Evolutionary conservation across 352 stramenopile species (phyloP).

Genomic region (Pythium plurisporium): DNA sequence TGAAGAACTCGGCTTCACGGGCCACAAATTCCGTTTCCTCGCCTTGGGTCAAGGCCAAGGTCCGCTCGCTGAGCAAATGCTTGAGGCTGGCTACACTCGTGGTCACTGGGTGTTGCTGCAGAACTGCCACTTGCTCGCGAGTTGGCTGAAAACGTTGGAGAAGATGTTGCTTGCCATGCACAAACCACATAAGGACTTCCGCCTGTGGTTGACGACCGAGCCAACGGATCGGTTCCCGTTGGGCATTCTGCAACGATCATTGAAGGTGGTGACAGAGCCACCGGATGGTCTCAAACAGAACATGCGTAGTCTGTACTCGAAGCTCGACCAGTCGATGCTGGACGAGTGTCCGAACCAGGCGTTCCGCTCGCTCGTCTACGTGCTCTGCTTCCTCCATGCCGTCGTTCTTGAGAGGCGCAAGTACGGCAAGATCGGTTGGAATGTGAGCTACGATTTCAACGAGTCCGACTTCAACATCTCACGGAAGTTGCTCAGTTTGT

Average conservation of each 20-base stretch:
- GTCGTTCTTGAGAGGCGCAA: constrained; percentile 94
- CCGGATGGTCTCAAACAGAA: constrained; percentile 96
- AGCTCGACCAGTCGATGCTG: constrained; percentile 87
- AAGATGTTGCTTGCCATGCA: constrained; percentile 90
- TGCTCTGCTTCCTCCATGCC: constrained; percentile 94
- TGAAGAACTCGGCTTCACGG: constrained; percentile 89
- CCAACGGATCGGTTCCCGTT: constrained; percentile 94
- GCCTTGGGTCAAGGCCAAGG: constrained; percentile 93
- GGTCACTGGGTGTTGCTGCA: constrained; percentile 92
- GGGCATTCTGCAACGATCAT: constrained; percentile 91
- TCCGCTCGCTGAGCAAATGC: constrained; percentile 91
- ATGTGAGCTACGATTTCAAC: constrained; percentile 97
- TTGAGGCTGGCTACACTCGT: constrained; percentile 84
- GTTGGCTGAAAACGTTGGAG: constrained; percentile 91
- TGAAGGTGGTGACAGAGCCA: constrained; percentile 96
- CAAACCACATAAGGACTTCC: constrained; percentile 93
- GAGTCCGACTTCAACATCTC: constrained; percentile 96
- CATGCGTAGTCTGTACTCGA: constrained; percentile 92
- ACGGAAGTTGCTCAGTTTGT: constrained; percentile 87
- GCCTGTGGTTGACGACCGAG: constrained; percentile 94
- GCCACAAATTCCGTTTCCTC: constrained; percentile 92
- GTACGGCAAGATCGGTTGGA: constrained; percentile 97
- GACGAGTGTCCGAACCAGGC: constrained; percentile 92
- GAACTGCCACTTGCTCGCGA: constrained; percentile 94
- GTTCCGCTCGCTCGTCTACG: constrained; percentile 93